Percentiles rank a stretch among this genome's conserved stretches.
Evolutionary conservation across 176 grass and related monocot genomes (phyloP).

Genomic region (Typha latifolia): DNA sequence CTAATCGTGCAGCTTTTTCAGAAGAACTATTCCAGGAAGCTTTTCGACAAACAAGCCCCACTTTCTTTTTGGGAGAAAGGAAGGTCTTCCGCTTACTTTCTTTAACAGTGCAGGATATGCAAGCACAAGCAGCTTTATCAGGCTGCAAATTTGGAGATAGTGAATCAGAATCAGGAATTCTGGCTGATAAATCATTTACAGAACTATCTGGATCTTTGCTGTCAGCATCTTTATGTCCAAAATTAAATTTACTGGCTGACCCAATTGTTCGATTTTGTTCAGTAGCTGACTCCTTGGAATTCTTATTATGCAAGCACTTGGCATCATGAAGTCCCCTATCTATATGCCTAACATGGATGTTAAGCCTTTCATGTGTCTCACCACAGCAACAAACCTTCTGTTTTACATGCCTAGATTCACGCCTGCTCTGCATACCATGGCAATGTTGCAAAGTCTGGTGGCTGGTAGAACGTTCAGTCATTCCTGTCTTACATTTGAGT

Average conservation of each 20-base stretch:
- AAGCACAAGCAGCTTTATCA: not conserved
- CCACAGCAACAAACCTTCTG: constrained; percentile 12
- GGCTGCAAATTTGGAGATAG: not conserved
- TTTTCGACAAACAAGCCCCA: not conserved
- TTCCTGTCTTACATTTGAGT: constrained; percentile 29
- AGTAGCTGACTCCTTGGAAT: too few relatives aligned
- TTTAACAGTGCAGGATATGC: not conserved
- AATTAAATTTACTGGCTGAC: too few relatives aligned
- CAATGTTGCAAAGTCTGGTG: constrained; percentile 17
- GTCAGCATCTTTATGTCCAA: too few relatives aligned
- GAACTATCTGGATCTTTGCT: not conserved
- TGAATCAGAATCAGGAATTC: not conserved
- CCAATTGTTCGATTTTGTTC: too few relatives aligned
- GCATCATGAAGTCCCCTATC: too few relatives aligned
- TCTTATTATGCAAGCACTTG: too few relatives aligned
- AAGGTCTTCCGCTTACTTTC: not conserved
- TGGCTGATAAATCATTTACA: not conserved
- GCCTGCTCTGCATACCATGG: constrained; percentile 22
- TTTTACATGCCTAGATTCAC: constrained; percentile 12
- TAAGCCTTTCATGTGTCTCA: not conserved
- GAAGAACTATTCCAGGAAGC: not conserved
- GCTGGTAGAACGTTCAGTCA: constrained; percentile 9
- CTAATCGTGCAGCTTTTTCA: too few relatives aligned
- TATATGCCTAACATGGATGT: too few relatives aligned
- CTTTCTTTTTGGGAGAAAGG: not conserved